phyloP scores from a whole-genome alignment of 2,329 filamentous ascomycete genomes.

The Hymenoscyphus occultus region DNA sequence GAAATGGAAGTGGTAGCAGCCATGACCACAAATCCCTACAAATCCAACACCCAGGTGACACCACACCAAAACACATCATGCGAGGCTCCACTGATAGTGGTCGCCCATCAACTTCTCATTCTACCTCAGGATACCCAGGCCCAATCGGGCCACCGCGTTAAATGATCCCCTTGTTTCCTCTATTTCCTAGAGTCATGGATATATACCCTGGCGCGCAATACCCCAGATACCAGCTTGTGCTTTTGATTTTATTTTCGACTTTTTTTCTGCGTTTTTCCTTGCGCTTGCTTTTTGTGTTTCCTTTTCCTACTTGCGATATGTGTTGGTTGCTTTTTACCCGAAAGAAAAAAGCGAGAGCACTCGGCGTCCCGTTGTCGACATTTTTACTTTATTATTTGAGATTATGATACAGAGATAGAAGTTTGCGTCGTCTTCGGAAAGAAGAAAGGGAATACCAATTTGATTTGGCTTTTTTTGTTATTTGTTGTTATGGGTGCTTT shows the following conservation, averaged over 20 bases:
- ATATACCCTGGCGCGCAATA: slow-evolving; percentile 39
- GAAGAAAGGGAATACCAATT: slow-evolving; percentile 36
- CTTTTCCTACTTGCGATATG: slow-evolving; percentile 13
- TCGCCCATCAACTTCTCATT: slow-evolving; percentile 91
- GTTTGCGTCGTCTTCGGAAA: slow-evolving; percentile 27
- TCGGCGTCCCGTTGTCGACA: slow-evolving; percentile 20
- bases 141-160: slow-evolving; percentile 83
- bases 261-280: slow-evolving; percentile 18
- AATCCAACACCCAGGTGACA: slow-evolving; percentile 71
- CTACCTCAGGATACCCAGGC: slow-evolving; percentile 95
- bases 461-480: slow-evolving; percentile 29
- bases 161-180: slow-evolving; percentile 28
- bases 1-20: slow-evolving; percentile 56
- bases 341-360: slow-evolving; percentile 27
- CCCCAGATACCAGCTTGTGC: slow-evolving; percentile 34
- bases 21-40: slow-evolving; percentile 58
- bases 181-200: slow-evolving; percentile 37
- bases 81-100: slow-evolving; percentile 87
- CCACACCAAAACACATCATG: slow-evolving; percentile 78
- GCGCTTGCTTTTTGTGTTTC: slow-evolving; percentile 13
- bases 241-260: slow-evolving; percentile 27
- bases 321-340: slow-evolving; percentile 17
- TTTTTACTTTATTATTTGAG: slow-evolving; percentile 12
- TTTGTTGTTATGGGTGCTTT: slow-evolving; percentile 12
- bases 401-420: slow-evolving; percentile 32